Evolutionary conservation across 768 basidiomycete genomes (phyloP).

Genomic region (Tricholoma furcatifolium): DNA sequence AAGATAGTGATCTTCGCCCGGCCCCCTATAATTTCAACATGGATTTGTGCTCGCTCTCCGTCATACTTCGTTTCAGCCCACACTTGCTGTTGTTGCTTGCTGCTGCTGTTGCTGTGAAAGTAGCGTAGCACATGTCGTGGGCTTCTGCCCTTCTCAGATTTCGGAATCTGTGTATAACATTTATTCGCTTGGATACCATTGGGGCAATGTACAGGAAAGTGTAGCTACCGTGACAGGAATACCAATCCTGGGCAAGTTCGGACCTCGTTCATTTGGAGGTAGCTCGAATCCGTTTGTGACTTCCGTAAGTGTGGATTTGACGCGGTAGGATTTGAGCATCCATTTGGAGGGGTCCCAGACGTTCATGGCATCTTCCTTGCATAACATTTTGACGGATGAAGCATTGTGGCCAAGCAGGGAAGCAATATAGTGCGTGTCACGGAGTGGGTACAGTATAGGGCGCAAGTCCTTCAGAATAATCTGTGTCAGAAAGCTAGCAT

Average conservation of each 20-base stretch:
- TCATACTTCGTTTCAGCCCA: constrained; percentile 96
- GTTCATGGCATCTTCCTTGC: constrained; percentile 63
- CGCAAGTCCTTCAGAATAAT: constrained; percentile 87
- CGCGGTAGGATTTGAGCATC: constrained; percentile 53
- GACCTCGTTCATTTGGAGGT: constrained; percentile 23
- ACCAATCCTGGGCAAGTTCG: constrained; percentile 48
- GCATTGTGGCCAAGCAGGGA: constrained; percentile 58
- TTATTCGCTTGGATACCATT: not conserved
- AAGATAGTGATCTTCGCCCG: constrained; percentile 66
- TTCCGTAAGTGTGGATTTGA: constrained; percentile 57
- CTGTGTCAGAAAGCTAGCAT: constrained; percentile 74
- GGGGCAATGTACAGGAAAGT: not conserved
- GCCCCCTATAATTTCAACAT: constrained; percentile 54
- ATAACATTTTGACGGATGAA: constrained; percentile 53
- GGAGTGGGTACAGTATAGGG: constrained; percentile 73
- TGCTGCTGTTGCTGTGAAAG: constrained; percentile 29
- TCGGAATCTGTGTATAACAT: constrained; percentile 60
- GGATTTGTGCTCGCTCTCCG: constrained; percentile 93
- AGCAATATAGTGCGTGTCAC: constrained; percentile 44
- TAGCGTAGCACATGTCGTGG: constrained; percentile 53
- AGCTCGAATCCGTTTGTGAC: constrained; percentile 46
- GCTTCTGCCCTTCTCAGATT: constrained; percentile 72
- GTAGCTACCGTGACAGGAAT: constrained; percentile 56
- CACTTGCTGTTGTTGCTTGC: constrained; percentile 32
- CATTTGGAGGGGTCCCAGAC: constrained; percentile 64